These are phyloP conservation scores for Alternaria viburni DNA, from an alignment of 2,329 filamentous ascomycete genomes.

Conservation along the genomic window DNA sequence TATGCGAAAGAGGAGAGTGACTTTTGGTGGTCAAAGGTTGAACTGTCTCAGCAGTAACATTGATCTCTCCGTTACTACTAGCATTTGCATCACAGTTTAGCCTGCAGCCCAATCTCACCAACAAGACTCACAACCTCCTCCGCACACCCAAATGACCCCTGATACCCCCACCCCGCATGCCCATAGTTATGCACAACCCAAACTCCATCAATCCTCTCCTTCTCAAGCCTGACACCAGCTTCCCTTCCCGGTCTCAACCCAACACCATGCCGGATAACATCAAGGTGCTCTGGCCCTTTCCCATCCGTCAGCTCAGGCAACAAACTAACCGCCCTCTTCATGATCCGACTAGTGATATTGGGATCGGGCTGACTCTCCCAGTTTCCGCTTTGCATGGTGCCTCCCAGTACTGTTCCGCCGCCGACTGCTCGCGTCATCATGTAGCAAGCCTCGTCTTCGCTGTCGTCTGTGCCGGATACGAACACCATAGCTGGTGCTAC, in stretches of 20 bases:
- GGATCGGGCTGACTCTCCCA: constrained; percentile 81
- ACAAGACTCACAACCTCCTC: background rate
- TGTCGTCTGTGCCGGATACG: constrained; percentile 75
- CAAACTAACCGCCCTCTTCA: constrained; percentile 72
- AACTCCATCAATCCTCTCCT: constrained; percentile 65
- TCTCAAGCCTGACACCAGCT: constrained; percentile 76
- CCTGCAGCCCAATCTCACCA: background rate
- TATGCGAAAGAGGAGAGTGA: constrained; percentile 58
- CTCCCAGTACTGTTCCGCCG: constrained; percentile 82
- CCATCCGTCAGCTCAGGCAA: constrained; percentile 69
- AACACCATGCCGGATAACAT: constrained; percentile 81
- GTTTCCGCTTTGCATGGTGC: constrained; percentile 76
- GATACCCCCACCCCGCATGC: constrained; percentile 77
- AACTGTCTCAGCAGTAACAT: constrained; percentile 36
- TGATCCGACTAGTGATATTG: constrained; percentile 78
- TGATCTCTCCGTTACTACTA: background rate
- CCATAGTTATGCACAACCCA: constrained; percentile 80
- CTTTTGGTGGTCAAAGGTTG: constrained; percentile 66
- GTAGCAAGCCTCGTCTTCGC: constrained; percentile 73
- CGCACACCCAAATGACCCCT: constrained; percentile 52
- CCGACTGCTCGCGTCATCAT: constrained; percentile 77
- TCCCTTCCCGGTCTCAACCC: constrained; percentile 76
- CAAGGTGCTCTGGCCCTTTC: constrained; percentile 70
- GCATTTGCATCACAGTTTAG: background rate
- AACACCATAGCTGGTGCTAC: constrained; percentile 72